A percentile compares a stretch with the other conserved stretches of the same genome.
Evolutionary conservation across 768 basidiomycete species (phyloP).

Genomic region (Rhizopogon sp.): DNA sequence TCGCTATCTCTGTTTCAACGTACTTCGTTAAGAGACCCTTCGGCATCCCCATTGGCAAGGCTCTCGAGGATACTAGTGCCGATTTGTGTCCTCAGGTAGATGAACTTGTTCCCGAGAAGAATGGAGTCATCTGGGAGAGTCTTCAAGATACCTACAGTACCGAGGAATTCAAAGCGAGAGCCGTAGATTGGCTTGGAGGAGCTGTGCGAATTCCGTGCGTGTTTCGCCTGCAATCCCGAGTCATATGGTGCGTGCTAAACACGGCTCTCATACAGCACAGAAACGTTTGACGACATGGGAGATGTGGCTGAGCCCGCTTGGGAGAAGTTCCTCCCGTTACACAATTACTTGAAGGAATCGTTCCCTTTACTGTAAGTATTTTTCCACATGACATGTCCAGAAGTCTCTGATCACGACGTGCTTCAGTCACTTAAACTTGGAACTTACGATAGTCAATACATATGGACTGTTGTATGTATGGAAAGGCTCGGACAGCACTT

Average conservation of each 20-base stretch:
- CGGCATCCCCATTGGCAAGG: background rate
- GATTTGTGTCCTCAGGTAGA: constrained; percentile 31
- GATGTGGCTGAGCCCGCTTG: constrained; percentile 47
- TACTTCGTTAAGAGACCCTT: constrained; percentile 6
- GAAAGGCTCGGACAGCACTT: constrained; percentile 51
- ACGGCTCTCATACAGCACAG: constrained; percentile 33
- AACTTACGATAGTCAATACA: constrained; percentile 54
- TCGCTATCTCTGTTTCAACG: constrained; percentile 13
- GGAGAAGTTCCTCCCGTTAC: constrained; percentile 49
- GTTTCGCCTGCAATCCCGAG: too few species aligned
- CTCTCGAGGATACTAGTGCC: background rate
- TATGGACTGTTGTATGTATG: constrained; percentile 74
- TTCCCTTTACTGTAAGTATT: constrained; percentile 56
- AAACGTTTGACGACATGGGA: constrained; percentile 45
- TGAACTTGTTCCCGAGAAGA: constrained; percentile 27
- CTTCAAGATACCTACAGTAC: constrained; percentile 27
- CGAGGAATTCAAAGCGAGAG: constrained; percentile 30
- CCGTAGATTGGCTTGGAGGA: constrained; percentile 32
- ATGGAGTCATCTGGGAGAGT: constrained; percentile 27
- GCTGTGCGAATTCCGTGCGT: constrained; percentile 39
- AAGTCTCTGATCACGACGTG: constrained; percentile 3
- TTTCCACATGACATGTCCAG: background rate
- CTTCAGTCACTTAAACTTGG: constrained; percentile 41
- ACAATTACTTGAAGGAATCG: constrained; percentile 47
- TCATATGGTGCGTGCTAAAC: background rate